Percentiles rank a stretch among this genome's conserved stretches.
Conservation (phyloP, 176 grass and related monocot species). For the Alloteropsis semialata region DNA sequence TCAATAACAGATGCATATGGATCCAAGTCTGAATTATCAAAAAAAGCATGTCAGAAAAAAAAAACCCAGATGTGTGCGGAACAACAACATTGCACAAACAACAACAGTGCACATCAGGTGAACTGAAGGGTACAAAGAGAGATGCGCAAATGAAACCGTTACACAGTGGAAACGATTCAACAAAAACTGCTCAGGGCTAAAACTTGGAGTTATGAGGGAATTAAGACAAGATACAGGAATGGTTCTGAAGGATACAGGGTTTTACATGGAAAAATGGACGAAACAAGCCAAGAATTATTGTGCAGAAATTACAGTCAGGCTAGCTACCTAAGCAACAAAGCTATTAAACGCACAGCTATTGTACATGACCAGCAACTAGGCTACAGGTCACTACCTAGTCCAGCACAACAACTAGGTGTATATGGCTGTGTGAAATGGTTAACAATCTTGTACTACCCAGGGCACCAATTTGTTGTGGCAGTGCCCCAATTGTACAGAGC, state of each 20-base stretch:
- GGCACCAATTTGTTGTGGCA: constrained; percentile 3
- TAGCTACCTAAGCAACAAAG: constrained; percentile 52
- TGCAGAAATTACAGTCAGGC: constrained; percentile 50
- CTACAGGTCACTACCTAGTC: constrained; percentile 47
- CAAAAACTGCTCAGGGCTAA: not conserved
- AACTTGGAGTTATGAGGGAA: not conserved
- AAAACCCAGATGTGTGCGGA: too few species aligned
- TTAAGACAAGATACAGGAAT: not conserved
- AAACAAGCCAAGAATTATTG: constrained; percentile 35
- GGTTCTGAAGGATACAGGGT: constrained; percentile 1
- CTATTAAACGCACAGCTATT: constrained; percentile 48
- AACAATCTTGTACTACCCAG: constrained; percentile 25
- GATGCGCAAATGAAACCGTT: not conserved
- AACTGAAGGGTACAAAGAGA: not conserved
- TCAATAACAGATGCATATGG: not conserved
- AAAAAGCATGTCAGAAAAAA: too few species aligned
- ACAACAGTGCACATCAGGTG: not conserved
- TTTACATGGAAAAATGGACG: constrained; percentile 38
- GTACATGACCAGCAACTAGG: constrained; percentile 63
- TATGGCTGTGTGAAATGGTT: constrained; percentile 31
- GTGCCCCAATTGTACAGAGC: constrained; percentile 53
- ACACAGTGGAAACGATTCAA: not conserved
- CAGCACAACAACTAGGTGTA: constrained; percentile 47
- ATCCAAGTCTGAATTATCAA: too few species aligned
- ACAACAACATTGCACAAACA: not conserved